Base-by-base conservation (phyloP, 2,329 filamentous ascomycete genomes). In the Sarocladium strictum region DNA sequence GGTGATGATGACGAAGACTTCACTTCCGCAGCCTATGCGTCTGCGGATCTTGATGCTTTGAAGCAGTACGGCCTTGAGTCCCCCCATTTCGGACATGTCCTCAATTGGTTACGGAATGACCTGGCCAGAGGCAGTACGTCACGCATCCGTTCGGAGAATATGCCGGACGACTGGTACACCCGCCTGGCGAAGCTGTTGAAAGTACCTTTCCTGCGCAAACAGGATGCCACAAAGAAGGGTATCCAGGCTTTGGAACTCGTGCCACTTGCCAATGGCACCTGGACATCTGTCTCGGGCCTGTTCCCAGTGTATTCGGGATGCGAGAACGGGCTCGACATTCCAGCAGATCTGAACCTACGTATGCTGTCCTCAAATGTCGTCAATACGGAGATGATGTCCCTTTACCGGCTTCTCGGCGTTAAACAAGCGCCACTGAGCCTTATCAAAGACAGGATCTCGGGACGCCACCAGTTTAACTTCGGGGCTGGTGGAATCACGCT, bases 381-480 rank as follows among this genome's bases (percentile, higher is more conserved):
- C 14, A 56, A 58, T 21, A 19, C 23, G 15, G 54, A 58, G 35
- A 47, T 56, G 14, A 17, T 19, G 33, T 40, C 24, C 3, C 33
- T 59, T 1, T 59, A 58, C 50, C 19, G 33, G 9, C 26, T 29
- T 14, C 24, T 58, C 11, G 58, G 56, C 10, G 56, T 52, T 4
- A 5, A 38, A 12, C 29, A 53, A 37, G 55, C 51, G n/a, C 7
- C 37, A 10, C 11, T 55, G 15, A 15, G 9, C 0, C 11, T 53
- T 11, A 40, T 57, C 38, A 29, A 53, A 33, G 19, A 29, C 11
- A 55, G 15, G 14, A 56, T 55, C 26, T n/a, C 52, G 4, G 12
- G 11, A 17, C 14, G 15, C 17, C 19, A 50, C 9, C 50, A 32
- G 15, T 38, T n/a, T n/a, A 7, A 38, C 9, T 5, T 17, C 35